phyloP scores from a whole-genome alignment of 352 stramenopile species.

The Phytopythium vexans region DNA sequence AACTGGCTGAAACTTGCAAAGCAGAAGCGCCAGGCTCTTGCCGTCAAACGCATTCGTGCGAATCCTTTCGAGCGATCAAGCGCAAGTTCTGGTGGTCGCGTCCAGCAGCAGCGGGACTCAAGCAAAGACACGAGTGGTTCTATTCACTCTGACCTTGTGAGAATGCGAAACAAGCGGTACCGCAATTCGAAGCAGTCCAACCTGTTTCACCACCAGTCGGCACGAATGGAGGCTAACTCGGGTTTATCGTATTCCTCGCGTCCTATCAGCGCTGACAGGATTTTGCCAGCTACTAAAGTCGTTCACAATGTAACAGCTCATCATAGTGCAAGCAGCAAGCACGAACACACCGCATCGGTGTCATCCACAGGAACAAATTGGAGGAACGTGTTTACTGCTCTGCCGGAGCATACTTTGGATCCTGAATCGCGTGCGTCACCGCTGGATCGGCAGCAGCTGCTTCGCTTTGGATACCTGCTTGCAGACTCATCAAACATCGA shows the following conservation, averaged over 20 bases:
- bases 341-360: no score
- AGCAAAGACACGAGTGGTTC: conserved; percentile 1
- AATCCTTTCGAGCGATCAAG: no score
- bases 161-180: background rate
- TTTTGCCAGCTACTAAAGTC: no score
- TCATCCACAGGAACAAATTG: conserved; percentile 7
- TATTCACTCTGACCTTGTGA: background rate
- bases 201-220: background rate
- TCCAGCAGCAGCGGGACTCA: background rate
- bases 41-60: background rate
- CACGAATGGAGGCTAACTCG: no score
- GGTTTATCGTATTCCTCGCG: no score
- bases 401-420: conserved; percentile 8
- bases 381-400: conserved; percentile 26
- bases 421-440: background rate
- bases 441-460: background rate
- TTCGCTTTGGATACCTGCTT: conserved; percentile 2
- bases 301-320: no score
- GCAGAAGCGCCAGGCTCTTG: background rate
- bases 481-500: background rate
- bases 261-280: no score
- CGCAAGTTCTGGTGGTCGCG: background rate
- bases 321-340: no score
- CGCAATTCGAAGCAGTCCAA: background rate
- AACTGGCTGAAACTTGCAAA: background rate